These are phyloP conservation scores for Penicillium paradoxum DNA, from an alignment of 495 filamentous ascomycete genomes.

Conservation along the genomic window DNA sequence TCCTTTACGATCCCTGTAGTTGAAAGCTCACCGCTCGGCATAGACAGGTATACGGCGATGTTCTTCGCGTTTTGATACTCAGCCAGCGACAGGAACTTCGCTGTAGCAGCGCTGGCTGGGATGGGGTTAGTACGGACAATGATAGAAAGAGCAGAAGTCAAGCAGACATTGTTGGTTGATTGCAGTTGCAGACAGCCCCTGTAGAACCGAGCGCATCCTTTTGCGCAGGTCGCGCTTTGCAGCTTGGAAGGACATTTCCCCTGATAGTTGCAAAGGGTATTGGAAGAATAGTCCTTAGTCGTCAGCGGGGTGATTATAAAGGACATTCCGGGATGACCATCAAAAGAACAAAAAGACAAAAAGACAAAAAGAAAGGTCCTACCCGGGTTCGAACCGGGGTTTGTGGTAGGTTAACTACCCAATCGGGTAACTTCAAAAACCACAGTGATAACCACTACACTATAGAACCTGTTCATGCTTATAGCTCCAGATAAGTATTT, in stretches of 20 bases:
- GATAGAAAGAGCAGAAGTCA: background rate
- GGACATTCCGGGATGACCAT: background rate
- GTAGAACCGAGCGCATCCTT: conserved; percentile 60
- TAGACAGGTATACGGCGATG: conserved; percentile 86
- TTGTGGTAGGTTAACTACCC: background rate
- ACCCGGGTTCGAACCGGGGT: background rate
- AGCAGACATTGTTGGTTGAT: conserved; percentile 62
- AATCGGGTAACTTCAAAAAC: background rate
- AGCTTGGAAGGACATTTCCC: conserved; percentile 48
- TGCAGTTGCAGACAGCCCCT: conserved; percentile 50
- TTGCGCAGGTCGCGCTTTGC: conserved; percentile 72
- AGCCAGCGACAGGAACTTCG: conserved; percentile 53
- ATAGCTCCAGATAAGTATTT: background rate
- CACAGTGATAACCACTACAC: conserved; percentile 1
- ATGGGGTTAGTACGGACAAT: conserved; percentile 10
- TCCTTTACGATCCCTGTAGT: conserved; percentile 75
- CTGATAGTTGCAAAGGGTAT: background rate
- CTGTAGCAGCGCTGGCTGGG: conserved; percentile 55
- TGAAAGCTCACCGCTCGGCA: conserved; percentile 78
- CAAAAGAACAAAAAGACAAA: background rate
- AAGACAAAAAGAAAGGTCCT: background rate
- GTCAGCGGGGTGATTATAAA: background rate
- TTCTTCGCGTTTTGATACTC: conserved; percentile 66
- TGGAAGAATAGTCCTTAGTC: background rate
- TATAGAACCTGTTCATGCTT: background rate